Percentiles rank a stretch among this genome's conserved stretches.
Evolutionary conservation across 179 eudicot species (phyloP).

Genomic region (Nepenthes alata): DNA sequence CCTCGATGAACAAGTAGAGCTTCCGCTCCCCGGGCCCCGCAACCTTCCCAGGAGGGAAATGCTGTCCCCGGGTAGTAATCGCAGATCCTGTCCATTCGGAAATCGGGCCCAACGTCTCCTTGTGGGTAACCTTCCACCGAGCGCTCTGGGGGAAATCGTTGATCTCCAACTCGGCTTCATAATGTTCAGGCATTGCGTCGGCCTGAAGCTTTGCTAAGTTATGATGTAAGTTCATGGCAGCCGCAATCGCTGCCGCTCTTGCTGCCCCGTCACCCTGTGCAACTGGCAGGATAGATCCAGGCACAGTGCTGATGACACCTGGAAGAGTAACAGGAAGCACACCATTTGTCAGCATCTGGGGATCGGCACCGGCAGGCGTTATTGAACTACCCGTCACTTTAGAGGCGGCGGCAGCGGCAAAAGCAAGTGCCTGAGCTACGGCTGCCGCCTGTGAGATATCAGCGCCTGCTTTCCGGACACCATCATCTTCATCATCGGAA

Average conservation of each 20-base stretch:
- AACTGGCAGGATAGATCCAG: slow-evolving; percentile 15
- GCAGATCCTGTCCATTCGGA: slow-evolving; percentile 96
- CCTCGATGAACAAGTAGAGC: slow-evolving; percentile 81
- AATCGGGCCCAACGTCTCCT: slow-evolving; percentile 81
- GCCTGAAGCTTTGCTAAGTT: slow-evolving; percentile 79
- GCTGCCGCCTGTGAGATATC: slow-evolving; percentile 37
- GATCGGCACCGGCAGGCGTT: slow-evolving; percentile 10
- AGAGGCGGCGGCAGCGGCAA: slow-evolving; percentile 30
- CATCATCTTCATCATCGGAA: slow-evolving; percentile 85
- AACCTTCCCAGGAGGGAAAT: slow-evolving; percentile 60
- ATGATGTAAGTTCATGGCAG: slow-evolving; percentile 67
- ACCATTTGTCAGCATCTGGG: slow-evolving; percentile 24
- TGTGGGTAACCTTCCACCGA: slow-evolving; percentile 93
- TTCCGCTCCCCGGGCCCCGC: slow-evolving; percentile 74
- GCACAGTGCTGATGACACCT: slow-evolving; percentile 15
- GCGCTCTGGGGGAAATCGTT: slow-evolving; percentile 96
- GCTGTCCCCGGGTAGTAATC: slow-evolving; percentile 84
- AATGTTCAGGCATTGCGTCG: slow-evolving; percentile 82
- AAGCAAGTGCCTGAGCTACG: slow-evolving; percentile 35
- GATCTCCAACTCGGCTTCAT: slow-evolving; percentile 85
- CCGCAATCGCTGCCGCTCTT: slow-evolving; percentile 56
- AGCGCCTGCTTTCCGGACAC: slow-evolving; percentile 54
- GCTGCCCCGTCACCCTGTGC: slow-evolving; percentile 44
- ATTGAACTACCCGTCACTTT: slow-evolving; percentile 10
- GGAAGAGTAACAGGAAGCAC: slow-evolving; percentile 27